Evolutionary conservation across 2,329 filamentous ascomycete genomes (phyloP).

Genomic region (Aspergillus candidus): DNA sequence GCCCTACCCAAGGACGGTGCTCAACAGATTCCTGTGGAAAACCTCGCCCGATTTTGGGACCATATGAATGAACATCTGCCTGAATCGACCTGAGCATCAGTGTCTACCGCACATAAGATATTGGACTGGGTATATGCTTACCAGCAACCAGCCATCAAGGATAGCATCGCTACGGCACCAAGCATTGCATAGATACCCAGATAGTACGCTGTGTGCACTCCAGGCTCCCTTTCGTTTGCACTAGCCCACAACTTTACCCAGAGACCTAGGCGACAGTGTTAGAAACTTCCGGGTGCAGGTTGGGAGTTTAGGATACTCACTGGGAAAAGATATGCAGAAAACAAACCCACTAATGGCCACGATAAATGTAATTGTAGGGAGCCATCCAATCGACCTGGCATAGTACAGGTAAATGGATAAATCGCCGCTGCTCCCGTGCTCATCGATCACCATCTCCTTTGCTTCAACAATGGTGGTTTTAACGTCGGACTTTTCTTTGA

Average conservation of each 20-base stretch:
- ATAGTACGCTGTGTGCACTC: constrained; percentile 31
- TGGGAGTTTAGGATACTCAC: constrained; percentile 14
- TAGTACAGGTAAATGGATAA: constrained; percentile 40
- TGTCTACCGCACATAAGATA: background rate
- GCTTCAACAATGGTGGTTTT: constrained; percentile 6
- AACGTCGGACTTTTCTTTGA: constrained; percentile 8
- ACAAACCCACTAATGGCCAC: constrained; percentile 34
- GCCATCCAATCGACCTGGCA: constrained; percentile 32
- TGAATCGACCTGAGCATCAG: constrained; percentile 10
- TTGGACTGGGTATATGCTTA: constrained; percentile 6
- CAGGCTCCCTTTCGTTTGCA: constrained; percentile 31
- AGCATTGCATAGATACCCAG: constrained; percentile 38
- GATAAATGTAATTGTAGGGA: constrained; percentile 30
- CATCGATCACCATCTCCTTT: constrained; percentile 19
- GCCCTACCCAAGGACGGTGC: constrained; percentile 42
- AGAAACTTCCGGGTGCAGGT: background rate
- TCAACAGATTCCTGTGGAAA: constrained; percentile 45
- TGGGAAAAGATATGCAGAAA: constrained; percentile 39
- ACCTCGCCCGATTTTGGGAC: constrained; percentile 47
- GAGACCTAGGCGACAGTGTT: constrained; percentile 20
- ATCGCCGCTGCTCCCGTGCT: constrained; percentile 35
- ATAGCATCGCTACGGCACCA: constrained; percentile 31
- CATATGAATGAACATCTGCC: constrained; percentile 49
- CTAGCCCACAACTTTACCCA: constrained; percentile 40
- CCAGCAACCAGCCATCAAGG: constrained; percentile 34